Conservation (phyloP, 192 early-diverging fungal species). For the Umbelopsis sp. region DNA sequence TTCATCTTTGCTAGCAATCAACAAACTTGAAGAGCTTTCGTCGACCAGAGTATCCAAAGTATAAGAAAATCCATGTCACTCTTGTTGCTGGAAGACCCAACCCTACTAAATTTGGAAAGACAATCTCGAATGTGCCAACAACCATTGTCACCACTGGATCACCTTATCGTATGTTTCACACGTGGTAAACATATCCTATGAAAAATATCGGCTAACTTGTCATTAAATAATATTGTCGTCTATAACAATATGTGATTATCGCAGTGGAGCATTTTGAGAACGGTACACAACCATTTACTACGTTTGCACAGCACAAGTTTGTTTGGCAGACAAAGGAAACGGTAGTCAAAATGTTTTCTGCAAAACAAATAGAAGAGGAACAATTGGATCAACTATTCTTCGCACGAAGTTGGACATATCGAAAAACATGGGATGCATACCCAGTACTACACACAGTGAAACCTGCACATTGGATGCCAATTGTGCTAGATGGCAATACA, state of each 20-base stretch:
- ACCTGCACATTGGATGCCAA: constrained; percentile 14
- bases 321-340: constrained; percentile 45
- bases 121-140: constrained; percentile 37
- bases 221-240: too few species aligned
- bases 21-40: neutral
- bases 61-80: constrained; percentile 59
- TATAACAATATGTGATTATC: too few species aligned
- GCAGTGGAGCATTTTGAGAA: constrained; percentile 35
- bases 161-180: constrained; percentile 3
- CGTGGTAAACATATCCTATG: neutral
- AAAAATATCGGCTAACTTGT: too few species aligned
- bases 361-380: constrained; percentile 37
- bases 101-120: constrained; percentile 48
- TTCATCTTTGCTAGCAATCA: neutral
- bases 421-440: constrained; percentile 62
- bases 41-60: constrained; percentile 21
- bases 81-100: constrained; percentile 56
- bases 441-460: constrained; percentile 46
- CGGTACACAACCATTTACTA: constrained; percentile 41
- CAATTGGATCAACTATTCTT: constrained; percentile 48
- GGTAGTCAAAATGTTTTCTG: constrained; percentile 63
- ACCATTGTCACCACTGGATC: constrained; percentile 52
- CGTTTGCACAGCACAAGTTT: constrained; percentile 41
- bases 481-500: constrained; percentile 33
- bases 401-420: constrained; percentile 49